phyloP scores from a whole-genome alignment of 306 rosid species.

The Senna tora region DNA sequence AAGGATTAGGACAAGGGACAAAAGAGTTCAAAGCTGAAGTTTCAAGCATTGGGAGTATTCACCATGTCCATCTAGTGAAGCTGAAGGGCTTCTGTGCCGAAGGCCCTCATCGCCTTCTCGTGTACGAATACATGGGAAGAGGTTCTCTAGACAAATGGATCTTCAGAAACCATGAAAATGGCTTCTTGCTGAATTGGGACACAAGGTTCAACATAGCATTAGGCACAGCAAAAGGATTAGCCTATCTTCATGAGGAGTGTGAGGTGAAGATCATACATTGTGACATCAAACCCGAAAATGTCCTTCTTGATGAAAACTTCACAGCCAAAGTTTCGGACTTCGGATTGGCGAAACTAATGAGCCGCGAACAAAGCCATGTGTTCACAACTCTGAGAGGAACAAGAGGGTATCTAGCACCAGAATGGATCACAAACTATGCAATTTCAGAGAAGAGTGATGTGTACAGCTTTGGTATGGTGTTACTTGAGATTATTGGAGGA shows the following conservation, averaged over 20 bases:
- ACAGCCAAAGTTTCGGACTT: slow-evolving; percentile 84
- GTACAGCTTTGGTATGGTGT: slow-evolving; percentile 86
- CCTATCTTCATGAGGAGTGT: slow-evolving; percentile 94
- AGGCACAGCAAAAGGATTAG: slow-evolving; percentile 89
- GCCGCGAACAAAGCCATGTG: slow-evolving; percentile 83
- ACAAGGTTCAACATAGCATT: slow-evolving; percentile 82
- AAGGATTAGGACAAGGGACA: slow-evolving; percentile 85
- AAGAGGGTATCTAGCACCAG: slow-evolving; percentile 90
- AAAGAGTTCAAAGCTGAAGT: slow-evolving; percentile 92
- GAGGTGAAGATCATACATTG: slow-evolving; percentile 83
- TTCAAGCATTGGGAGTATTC: slow-evolving; percentile 88
- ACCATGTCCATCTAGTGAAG: slow-evolving; percentile 80
- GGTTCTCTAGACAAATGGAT: slow-evolving; percentile 84
- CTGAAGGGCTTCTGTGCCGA: slow-evolving; percentile 69
- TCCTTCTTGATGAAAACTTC: slow-evolving; percentile 80
- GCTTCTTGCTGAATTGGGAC: slow-evolving; percentile 68
- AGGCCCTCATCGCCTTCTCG: slow-evolving; percentile 71
- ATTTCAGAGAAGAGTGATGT: slow-evolving; percentile 97
- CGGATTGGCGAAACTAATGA: slow-evolving; percentile 90
- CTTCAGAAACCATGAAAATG: slow-evolving; percentile 59
- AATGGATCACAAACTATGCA: slow-evolving; percentile 92
- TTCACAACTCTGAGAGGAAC: slow-evolving; percentile 92
- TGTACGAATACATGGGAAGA: slow-evolving; percentile 73
- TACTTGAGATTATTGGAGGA: slow-evolving; percentile 85
- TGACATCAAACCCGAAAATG: slow-evolving; percentile 88